Conservation (phyloP, 2,329 filamentous ascomycete species). For the Incumbomyces delicatus region DNA sequence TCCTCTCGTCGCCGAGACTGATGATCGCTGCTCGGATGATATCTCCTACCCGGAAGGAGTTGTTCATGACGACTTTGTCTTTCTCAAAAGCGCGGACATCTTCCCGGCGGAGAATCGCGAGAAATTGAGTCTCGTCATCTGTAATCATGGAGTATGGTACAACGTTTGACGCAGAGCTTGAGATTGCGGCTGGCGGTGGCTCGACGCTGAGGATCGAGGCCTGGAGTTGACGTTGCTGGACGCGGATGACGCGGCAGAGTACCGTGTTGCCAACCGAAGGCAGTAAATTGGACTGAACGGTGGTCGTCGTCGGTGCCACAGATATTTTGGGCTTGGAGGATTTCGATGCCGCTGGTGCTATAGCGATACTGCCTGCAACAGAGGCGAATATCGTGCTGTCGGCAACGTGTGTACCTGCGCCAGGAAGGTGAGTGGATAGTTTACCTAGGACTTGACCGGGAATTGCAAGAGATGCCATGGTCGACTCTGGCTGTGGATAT, state of each 20-base stretch:
- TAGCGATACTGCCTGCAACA: constrained; percentile 61
- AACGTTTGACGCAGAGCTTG: constrained; percentile 8
- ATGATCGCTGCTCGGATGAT: constrained; percentile 82
- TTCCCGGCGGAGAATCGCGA: constrained; percentile 75
- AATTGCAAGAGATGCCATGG: constrained; percentile 8
- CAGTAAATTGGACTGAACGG: constrained; percentile 31
- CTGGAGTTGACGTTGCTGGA: constrained; percentile 74
- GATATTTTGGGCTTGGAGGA: constrained; percentile 26
- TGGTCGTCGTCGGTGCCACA: constrained; percentile 34
- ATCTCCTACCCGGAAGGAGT: constrained; percentile 87
- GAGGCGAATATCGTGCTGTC: constrained; percentile 68
- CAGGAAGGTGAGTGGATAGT: constrained; percentile 56
- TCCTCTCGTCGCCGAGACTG: constrained; percentile 83
- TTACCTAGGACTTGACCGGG: constrained; percentile 75
- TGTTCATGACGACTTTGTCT: constrained; percentile 82
- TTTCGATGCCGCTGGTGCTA: constrained; percentile 31
- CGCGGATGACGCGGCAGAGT: constrained; percentile 73
- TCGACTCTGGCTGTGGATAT: too few relatives aligned
- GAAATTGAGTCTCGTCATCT: constrained; percentile 60
- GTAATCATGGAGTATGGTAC: constrained; percentile 26
- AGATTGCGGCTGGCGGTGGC: constrained; percentile 37
- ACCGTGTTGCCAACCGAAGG: constrained; percentile 74
- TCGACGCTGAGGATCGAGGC: constrained; percentile 73
- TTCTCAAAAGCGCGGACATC: constrained; percentile 94
- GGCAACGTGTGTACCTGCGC: constrained; percentile 76